Evolutionary conservation across 2,329 filamentous ascomycete genomes (phyloP).

Genomic region (Colletotrichum musae): DNA sequence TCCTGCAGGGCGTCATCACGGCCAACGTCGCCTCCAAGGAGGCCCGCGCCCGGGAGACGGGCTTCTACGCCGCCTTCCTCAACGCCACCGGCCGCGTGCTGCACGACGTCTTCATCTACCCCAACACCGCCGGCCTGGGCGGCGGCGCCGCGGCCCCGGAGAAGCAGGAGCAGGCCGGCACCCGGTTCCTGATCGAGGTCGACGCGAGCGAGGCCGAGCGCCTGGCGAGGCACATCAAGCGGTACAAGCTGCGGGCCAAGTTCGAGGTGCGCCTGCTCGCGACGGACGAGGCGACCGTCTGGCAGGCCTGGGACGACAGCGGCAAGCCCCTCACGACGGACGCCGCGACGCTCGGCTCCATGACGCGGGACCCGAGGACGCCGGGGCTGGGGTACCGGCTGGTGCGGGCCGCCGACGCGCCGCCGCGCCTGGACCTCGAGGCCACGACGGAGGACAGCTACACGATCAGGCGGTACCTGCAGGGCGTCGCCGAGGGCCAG

Average conservation of each 20-base stretch:
- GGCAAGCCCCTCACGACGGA: slow-evolving; percentile 24
- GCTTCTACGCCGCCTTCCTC: slow-evolving; percentile 87
- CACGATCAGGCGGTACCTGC: slow-evolving; percentile 81
- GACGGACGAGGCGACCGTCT: slow-evolving; percentile 76
- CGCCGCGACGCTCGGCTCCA: slow-evolving; percentile 46
- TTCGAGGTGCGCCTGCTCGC: slow-evolving; percentile 78
- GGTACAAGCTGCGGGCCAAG: slow-evolving; percentile 89
- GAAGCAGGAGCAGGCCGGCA: slow-evolving; percentile 39
- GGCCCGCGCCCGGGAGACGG: slow-evolving; percentile 57
- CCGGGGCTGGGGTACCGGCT: slow-evolving; percentile 70
- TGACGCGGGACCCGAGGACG: slow-evolving; percentile 67
- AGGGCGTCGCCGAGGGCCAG: slow-evolving; percentile 89
- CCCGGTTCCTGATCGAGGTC: slow-evolving; percentile 80
- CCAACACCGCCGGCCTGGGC: slow-evolving; percentile 56
- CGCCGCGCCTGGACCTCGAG: slow-evolving; percentile 58
- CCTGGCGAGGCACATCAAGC: slow-evolving; percentile 81
- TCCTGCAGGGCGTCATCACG: slow-evolving; percentile 90
- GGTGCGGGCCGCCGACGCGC: slow-evolving; percentile 49
- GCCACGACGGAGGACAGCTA: slow-evolving; percentile 73
- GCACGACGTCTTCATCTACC: slow-evolving; percentile 93
- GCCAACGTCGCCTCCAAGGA: slow-evolving; percentile 69
- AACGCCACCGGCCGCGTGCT: slow-evolving; percentile 88
- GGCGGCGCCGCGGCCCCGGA: slow-evolving; percentile 43
- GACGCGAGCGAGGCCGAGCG: slow-evolving; percentile 76
- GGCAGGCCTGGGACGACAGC: slow-evolving; percentile 79